phyloP scores from a whole-genome alignment of 129 eudicot genomes.

The Oenanthe sinensis region DNA sequence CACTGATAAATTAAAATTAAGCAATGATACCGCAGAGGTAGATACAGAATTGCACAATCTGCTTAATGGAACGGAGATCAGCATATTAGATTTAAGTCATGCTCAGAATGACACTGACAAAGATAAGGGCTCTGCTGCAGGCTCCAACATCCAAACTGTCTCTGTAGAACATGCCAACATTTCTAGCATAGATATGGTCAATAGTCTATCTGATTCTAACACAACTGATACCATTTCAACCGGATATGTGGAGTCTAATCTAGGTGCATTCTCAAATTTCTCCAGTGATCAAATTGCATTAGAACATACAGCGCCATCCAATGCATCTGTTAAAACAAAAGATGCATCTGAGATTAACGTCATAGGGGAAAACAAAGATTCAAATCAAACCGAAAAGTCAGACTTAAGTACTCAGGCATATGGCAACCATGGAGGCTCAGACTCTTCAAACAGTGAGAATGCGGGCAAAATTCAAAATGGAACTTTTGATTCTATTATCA shows the following conservation, averaged over 20 bases:
- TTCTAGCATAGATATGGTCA: constrained; percentile 8
- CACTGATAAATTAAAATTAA: constrained; percentile 14
- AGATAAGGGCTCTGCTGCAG: constrained; percentile 13
- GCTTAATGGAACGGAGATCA: constrained; percentile 22
- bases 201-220: constrained; percentile 13
- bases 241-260: constrained; percentile 11
- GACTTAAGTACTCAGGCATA: background rate
- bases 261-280: constrained; percentile 16
- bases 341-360: constrained; percentile 20
- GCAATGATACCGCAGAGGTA: constrained; percentile 14
- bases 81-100: constrained; percentile 11
- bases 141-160: constrained; percentile 8
- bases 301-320: background rate
- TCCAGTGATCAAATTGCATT: constrained; percentile 15
- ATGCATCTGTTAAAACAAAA: constrained; percentile 14
- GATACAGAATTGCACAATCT: background rate
- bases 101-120: constrained; percentile 17
- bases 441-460: constrained; percentile 14
- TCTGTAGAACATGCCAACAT: background rate
- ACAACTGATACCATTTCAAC: constrained; percentile 13
- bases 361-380: background rate
- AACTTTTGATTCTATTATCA: constrained; percentile 26
- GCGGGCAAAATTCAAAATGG: constrained; percentile 26
- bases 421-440: background rate
- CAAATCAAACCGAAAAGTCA: background rate